Base-by-base conservation (phyloP, 192 early-diverging fungal genomes). In the Cladochytrium replicatum region DNA sequence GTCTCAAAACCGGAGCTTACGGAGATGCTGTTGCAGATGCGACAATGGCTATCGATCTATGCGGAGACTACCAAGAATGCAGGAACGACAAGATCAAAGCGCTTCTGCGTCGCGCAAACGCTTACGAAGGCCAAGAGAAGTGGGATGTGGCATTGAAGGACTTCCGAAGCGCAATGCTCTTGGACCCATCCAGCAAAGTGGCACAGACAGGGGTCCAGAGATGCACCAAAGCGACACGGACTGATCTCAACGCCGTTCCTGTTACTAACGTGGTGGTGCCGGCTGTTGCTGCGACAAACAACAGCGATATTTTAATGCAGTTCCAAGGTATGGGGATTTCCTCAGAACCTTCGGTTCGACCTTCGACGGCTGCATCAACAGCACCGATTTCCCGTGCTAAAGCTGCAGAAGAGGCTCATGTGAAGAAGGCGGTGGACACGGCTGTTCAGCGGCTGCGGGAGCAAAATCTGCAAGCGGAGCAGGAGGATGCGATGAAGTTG, bases 1-100 rank as follows among this genome's bases (percentile, higher is more conserved):
- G 77, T 13, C 61, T 88, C 22, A 93, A 95, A 66, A 87, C 70
- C 6, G 92, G 91, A 22, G 80, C 93, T 47, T 80, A 92, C 58
- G 67, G 63, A 9, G 79, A 78, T 31, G 79, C 73, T 7, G 54
- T 86, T 5, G 57, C 66, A 8, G 91, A 93, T 51, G 91, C 86
- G 60, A 71, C 48, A 5, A 49, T 34, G n/a, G 59, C 73, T 7
- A 64, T 71, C 24, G 53, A 46, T 6, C 48, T 77, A 0, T 58
- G 54, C 41, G 30, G 40, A 31, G 17, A 28, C 5, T 75, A 60
- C 43, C 54, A 54, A 27, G 55, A 52, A 4, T 61, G 63, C 19
- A 48, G 69, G 24, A 58, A 62, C 15, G 72, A 80, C 4, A 86
- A 98, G 48, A 50, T 78, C 19, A 96, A 96, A 66, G 68, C 79